Base-by-base conservation (phyloP, 345 rosid species). In the Aquilaria sinensis region DNA sequence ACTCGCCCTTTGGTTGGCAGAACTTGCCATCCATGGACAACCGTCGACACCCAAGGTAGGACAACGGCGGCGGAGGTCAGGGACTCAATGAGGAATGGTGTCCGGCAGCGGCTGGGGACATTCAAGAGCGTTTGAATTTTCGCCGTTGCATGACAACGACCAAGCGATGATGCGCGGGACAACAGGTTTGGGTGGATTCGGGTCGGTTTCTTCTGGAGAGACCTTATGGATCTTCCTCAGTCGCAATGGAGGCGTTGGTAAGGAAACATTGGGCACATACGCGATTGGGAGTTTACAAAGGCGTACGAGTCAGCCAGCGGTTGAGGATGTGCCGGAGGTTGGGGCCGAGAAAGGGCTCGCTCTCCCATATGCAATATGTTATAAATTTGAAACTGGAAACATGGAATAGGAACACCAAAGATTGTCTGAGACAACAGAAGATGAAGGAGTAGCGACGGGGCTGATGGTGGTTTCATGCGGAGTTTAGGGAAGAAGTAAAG, bases 171-270 rank as follows among this genome's bases (percentile, higher is more conserved):
- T 59, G 43, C 90, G 74, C 31, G 86, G 86, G 48, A 7, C 66
- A 53, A 9, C 60, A 2, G 70, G 23, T 56, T 70, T 57, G 29
- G 72, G 55, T 23, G 72, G 47, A 69, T 51, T 72, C 29, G 70
- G 52, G 10, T 62, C 64, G 29, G 70, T 67, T 50, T 57, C 69
- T 51, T 80, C 89, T 12, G 87, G 91, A 12, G 92, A 83, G 62
- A 88, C 75, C 67, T 88, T 94, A 14, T 86, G 85, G 71, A 87
- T 72, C 77, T 91, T 87, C 12, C 92, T 85, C 62, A 96, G 99
- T 50, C 96, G 99, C 16, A 83, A 75, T 47, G 99, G 99, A n/a
- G 80, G 58, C 12, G 71, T 51, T 43, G 14, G 67, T 0, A 62
- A 64, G 6, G 77, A 68, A 37, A 70, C 73, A 71, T 70, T 66